Percentiles rank a stretch among this genome's conserved stretches.
Evolutionary conservation across 208 protist genomes (phyloP).

Genomic region (Lotmaria passim): DNA sequence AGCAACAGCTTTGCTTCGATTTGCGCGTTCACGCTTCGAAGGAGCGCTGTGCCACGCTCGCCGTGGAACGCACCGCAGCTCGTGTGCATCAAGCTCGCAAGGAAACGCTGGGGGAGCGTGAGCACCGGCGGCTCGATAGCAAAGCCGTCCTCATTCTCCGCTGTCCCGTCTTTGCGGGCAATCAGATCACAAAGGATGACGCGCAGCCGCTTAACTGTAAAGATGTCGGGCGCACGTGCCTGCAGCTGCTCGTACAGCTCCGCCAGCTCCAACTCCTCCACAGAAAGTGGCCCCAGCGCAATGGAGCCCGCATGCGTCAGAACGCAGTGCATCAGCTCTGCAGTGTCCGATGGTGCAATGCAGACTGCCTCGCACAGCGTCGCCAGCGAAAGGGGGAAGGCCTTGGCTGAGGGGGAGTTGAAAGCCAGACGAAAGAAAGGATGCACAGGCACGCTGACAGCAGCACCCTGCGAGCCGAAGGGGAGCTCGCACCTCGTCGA

Average conservation of each 20-base stretch:
- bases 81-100: constrained; percentile 28
- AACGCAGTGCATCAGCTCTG: constrained; percentile 46
- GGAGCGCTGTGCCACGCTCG: constrained; percentile 40
- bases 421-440: constrained; percentile 33
- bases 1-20: constrained; percentile 39
- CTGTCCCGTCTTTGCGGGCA: neutral
- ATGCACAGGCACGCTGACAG: constrained; percentile 18
- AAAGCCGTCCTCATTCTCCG: neutral
- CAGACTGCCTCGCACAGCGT: constrained; percentile 24
- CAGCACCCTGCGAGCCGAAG: constrained; percentile 2
- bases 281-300: constrained; percentile 12
- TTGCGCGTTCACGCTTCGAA: constrained; percentile 50
- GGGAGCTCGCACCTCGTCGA: constrained; percentile 27
- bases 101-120: constrained; percentile 22
- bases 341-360: constrained; percentile 31
- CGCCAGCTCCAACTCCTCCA: constrained; percentile 48
- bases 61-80: constrained; percentile 49
- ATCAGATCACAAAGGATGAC: constrained; percentile 46
- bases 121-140: neutral
- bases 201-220: constrained; percentile 53
- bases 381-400: constrained; percentile 11
- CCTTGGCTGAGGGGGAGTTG: constrained; percentile 1
- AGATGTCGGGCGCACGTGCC: constrained; percentile 45
- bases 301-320: constrained; percentile 32
- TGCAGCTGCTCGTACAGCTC: constrained; percentile 66